Conservation (phyloP, 2,329 filamentous ascomycete species). For the Daldinia sp. region DNA sequence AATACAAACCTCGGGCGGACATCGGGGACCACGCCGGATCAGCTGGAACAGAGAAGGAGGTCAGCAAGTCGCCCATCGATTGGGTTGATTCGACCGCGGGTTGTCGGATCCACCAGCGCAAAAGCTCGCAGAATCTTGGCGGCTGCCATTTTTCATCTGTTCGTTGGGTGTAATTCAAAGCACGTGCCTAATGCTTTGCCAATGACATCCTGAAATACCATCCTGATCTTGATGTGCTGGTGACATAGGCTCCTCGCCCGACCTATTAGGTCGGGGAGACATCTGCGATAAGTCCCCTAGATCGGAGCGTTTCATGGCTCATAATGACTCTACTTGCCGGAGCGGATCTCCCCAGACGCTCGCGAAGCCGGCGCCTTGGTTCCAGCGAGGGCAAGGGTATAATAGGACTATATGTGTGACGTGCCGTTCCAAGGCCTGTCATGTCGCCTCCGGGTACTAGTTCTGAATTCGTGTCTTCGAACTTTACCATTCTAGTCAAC, state of each 20-base stretch:
- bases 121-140: conserved; percentile 16
- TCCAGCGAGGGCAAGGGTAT: not conserved
- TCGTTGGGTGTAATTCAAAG: conserved; percentile 9
- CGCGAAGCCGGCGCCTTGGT: conserved; percentile 1
- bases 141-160: conserved; percentile 5
- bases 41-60: conserved; percentile 13
- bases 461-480: not conserved
- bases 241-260: not conserved
- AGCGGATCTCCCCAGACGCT: not conserved
- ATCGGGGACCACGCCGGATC: conserved; percentile 16
- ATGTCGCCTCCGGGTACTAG: not conserved
- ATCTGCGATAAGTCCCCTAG: not conserved
- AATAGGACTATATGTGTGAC: not conserved
- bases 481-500: not conserved
- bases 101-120: conserved; percentile 4
- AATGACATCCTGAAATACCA: conserved; percentile 16
- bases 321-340: not conserved
- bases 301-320: not conserved
- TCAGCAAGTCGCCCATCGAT: not conserved
- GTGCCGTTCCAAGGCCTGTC: not conserved
- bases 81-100: conserved; percentile 6
- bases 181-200: conserved; percentile 26
- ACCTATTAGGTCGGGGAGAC: not conserved
- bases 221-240: conserved; percentile 5
- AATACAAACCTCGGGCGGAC: not conserved